Percentiles rank a stretch among this genome's conserved stretches.
phyloP scores from a whole-genome alignment of 208 protist species.

The Acanthamoeba healyi region DNA sequence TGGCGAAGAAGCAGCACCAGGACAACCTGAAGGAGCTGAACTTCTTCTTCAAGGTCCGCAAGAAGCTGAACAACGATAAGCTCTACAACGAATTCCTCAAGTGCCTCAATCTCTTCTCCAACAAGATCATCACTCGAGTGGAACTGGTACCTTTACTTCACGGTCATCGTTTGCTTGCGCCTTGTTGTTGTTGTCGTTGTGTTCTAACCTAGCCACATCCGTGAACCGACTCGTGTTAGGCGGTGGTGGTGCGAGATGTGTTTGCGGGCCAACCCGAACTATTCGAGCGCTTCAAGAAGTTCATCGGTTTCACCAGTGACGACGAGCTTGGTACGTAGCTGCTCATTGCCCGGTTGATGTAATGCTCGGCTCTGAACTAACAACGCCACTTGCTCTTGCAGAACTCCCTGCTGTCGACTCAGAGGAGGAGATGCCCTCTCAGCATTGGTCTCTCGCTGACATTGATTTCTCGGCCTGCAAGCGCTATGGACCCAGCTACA shows the following conservation, averaged over 20 bases:
- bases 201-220: neutral
- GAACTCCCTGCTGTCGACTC: constrained; percentile 60
- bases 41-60: constrained; percentile 80
- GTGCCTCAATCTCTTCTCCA: constrained; percentile 88
- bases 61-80: constrained; percentile 69
- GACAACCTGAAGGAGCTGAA: constrained; percentile 76
- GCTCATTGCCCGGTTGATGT: too few relatives aligned
- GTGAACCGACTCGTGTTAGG: neutral
- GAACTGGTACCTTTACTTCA: constrained; percentile 81
- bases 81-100: constrained; percentile 91
- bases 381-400: neutral
- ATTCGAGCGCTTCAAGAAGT: constrained; percentile 86
- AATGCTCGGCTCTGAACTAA: too few relatives aligned
- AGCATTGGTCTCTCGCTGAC: constrained; percentile 48
- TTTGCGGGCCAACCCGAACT: constrained; percentile 79
- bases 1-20: constrained; percentile 66
- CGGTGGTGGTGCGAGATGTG: constrained; percentile 82
- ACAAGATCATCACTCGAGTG: constrained; percentile 81
- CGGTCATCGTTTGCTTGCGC: too few relatives aligned
- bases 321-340: constrained; percentile 23
- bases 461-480: constrained; percentile 68
- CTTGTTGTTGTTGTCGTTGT: too few relatives aligned
- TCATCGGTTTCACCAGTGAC: constrained; percentile 83
- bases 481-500: constrained; percentile 82
- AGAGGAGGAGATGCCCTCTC: constrained; percentile 52